Evolutionary conservation across 2,329 filamentous ascomycete genomes (phyloP), one percentile per base, ranked within the genome.

Genomic region (Colletotrichum musae): DNA sequence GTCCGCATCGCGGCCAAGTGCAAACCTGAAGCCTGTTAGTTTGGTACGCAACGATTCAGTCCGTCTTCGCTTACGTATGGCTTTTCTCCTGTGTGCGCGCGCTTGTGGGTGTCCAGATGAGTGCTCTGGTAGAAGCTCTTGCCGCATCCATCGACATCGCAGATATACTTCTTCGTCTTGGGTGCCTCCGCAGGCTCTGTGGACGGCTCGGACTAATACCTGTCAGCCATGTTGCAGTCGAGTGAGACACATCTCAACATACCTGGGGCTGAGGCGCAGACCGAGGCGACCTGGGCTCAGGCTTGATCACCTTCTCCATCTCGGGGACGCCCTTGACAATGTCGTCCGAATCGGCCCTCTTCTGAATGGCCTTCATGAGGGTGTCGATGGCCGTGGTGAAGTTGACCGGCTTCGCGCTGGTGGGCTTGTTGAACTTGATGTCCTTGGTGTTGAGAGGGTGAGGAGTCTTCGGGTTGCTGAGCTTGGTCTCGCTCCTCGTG

Each of bases 81-180:
- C 78, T 94, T 96, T 62, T 93, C 90, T 16, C 96, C 96, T 2
- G 94, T 97, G 80, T 99, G 96, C 5, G 93, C 92, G 72, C 95
- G 88, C 53, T 89, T 91, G 79, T 99, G 96, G 57, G 97, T 98
- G 70, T 96, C 93, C 12, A 98, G 87, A 75, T 98, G 95, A 1
- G 95, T 97, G 82, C 95, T 97, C 77, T 98, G 95, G 69, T 89
- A 90, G 80, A 98, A 98, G 71, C 88, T 90, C 84, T 96, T 97
- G 74, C 86, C 85, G 80, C 95, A 98, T 48, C 89, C 89, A 7
- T 90, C 87, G 47, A 94, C 86, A 21, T 86, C 87, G 81, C 96
- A 99, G 18, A 88, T 82, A 78, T 95, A 94, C 75, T 90, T 84
- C 79, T 91, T 96, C 9, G 59, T 16, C 58, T 72, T 72, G 2